These are phyloP conservation scores for Exophiala spinifera DNA, from an alignment of 2,329 filamentous ascomycete genomes.

Conservation along the genomic window DNA sequence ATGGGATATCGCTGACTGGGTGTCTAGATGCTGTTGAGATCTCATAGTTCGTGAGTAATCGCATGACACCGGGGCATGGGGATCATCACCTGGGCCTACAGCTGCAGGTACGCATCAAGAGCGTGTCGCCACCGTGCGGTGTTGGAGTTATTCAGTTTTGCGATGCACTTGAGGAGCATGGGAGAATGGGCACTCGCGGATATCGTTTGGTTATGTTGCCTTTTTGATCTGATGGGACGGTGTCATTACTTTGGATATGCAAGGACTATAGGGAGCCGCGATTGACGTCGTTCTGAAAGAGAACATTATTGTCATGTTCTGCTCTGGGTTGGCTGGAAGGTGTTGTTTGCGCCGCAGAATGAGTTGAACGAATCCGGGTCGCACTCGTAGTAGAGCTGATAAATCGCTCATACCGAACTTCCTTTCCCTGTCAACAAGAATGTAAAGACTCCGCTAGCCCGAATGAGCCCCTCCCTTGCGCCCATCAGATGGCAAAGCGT, in stretches of 20 bases:
- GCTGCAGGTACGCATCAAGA: constrained; percentile 12
- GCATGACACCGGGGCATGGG: neutral
- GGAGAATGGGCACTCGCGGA: neutral
- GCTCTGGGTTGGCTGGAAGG: neutral
- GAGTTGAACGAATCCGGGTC: neutral
- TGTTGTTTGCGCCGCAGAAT: neutral
- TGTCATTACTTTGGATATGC: neutral
- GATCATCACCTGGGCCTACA: neutral
- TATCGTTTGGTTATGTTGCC: neutral
- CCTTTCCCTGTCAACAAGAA: neutral
- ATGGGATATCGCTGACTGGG: constrained; percentile 13
- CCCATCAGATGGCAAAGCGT: too few relatives aligned
- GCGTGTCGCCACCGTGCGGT: neutral
- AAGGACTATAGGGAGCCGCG: neutral
- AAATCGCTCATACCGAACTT: constrained; percentile 15
- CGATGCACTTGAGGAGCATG: constrained; percentile 4
- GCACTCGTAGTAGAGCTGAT: constrained; percentile 1
- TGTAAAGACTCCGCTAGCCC: neutral
- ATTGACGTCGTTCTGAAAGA: neutral
- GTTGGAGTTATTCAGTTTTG: neutral
- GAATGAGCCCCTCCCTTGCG: too few relatives aligned
- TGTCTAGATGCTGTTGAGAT: constrained; percentile 23
- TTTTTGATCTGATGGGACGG: neutral
- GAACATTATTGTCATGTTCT: neutral
- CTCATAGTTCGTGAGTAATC: constrained; percentile 23